Conservation (phyloP, 2,329 filamentous ascomycete genomes). For the Mariannaea sp. region DNA sequence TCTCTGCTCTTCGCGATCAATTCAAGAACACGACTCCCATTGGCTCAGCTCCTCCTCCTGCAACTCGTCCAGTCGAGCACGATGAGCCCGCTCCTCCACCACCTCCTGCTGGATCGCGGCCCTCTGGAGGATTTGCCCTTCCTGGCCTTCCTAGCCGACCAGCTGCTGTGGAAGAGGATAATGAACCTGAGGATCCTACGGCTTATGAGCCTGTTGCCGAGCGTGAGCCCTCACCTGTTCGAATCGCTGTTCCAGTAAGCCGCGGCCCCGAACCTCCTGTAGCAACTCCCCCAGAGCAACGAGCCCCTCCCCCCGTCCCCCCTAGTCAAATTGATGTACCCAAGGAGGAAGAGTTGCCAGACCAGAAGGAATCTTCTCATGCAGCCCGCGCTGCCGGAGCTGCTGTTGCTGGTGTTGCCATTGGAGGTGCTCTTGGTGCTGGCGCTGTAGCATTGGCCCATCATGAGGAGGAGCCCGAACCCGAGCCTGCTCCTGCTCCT, state of each 20-base stretch:
- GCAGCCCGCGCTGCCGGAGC: slow-evolving; percentile 62
- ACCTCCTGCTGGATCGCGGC: slow-evolving; percentile 67
- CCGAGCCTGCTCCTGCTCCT: slow-evolving; percentile 11
- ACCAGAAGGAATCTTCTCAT: slow-evolving; percentile 67
- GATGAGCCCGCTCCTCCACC: slow-evolving; percentile 55
- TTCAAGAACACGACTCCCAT: slow-evolving; percentile 80
- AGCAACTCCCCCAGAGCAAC: slow-evolving; percentile 56
- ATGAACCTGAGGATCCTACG: slow-evolving; percentile 56
- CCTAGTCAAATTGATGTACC: slow-evolving; percentile 67
- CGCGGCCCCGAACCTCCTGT: slow-evolving; percentile 61
- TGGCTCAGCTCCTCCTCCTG: slow-evolving; percentile 52
- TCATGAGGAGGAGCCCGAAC: slow-evolving; percentile 39
- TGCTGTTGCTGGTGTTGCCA: slow-evolving; percentile 50
- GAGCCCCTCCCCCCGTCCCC: slow-evolving; percentile 64
- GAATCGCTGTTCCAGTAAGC: slow-evolving; percentile 82
- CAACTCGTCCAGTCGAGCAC: slow-evolving; percentile 45
- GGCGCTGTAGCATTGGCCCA: slow-evolving; percentile 29
- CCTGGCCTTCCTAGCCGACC: slow-evolving; percentile 73
- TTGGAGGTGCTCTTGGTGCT: slow-evolving; percentile 31
- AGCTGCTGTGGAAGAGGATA: slow-evolving; percentile 59
- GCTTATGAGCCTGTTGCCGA: slow-evolving; percentile 44
- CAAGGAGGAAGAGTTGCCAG: slow-evolving; percentile 65
- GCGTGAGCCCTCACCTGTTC: slow-evolving; percentile 74
- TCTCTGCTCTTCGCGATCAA: slow-evolving; percentile 78
- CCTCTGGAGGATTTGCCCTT: slow-evolving; percentile 75